Conservation (phyloP, 495 filamentous ascomycete genomes). For the Terfezia boudieri region DNA sequence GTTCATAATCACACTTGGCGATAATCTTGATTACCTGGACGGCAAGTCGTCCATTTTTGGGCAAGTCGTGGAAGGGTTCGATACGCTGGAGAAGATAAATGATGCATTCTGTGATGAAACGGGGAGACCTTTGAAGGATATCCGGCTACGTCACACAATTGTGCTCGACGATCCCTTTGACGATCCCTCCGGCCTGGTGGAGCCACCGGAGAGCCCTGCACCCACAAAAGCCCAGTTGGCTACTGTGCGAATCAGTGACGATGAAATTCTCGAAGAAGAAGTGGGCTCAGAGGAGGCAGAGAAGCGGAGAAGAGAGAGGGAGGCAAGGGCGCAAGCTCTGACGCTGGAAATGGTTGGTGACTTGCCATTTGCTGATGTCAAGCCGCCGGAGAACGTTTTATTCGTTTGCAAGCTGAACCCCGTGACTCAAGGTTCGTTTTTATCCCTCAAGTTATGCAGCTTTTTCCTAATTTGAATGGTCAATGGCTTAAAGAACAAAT, state of each 20-base stretch:
- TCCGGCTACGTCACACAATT: constrained; percentile 75
- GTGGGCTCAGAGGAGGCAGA: constrained; percentile 61
- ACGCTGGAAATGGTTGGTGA: constrained; percentile 97
- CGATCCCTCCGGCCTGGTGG: constrained; percentile 51
- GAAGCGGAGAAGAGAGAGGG: constrained; percentile 60
- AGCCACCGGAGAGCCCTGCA: constrained; percentile 57
- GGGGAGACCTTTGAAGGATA: constrained; percentile 69
- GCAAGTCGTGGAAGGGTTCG: constrained; percentile 82
- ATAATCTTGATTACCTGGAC: constrained; percentile 70
- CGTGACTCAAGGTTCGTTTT: constrained; percentile 48
- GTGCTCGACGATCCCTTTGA: constrained; percentile 74
- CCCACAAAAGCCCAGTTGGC: constrained; percentile 66
- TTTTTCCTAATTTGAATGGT: background rate
- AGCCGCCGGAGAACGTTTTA: constrained; percentile 87
- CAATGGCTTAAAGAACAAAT: too few species aligned
- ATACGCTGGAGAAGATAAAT: constrained; percentile 83
- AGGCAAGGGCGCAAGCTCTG: constrained; percentile 81
- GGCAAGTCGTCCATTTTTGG: constrained; percentile 87
- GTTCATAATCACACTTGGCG: constrained; percentile 73
- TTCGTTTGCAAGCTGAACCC: constrained; percentile 99
- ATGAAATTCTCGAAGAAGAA: constrained; percentile 47
- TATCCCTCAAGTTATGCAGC: background rate
- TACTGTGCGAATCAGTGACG: constrained; percentile 80
- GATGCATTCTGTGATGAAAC: constrained; percentile 62
- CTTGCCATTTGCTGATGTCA: constrained; percentile 92